A percentile compares a stretch with the other conserved stretches of the same genome.
Conservation (phyloP, 768 basidiomycete species). For the Tricholoma sp. region DNA sequence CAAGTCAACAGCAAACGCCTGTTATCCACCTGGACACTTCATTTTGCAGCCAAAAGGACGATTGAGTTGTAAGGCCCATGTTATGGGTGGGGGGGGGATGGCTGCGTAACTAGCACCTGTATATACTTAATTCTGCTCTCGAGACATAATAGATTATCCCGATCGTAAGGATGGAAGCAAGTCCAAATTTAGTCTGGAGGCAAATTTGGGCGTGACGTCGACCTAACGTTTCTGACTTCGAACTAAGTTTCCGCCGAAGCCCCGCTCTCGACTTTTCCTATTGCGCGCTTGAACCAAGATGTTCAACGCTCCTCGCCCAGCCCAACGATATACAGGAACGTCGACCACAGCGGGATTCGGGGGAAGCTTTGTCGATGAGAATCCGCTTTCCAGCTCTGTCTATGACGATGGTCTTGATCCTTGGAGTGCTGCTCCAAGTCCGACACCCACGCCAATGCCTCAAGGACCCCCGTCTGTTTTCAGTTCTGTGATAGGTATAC, state of each 20-base stretch:
- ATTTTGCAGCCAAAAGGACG: constrained; percentile 75
- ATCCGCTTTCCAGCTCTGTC: constrained; percentile 66
- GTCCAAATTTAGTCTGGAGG: background rate
- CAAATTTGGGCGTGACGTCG: background rate
- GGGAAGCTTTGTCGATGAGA: constrained; percentile 70
- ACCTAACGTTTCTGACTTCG: background rate
- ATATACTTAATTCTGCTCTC: constrained; percentile 10
- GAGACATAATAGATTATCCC: background rate
- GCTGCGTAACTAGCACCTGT: constrained; percentile 7
- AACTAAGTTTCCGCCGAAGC: background rate
- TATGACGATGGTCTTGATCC: constrained; percentile 81
- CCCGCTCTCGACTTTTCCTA: background rate
- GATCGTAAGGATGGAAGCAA: background rate
- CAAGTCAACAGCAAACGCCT: constrained; percentile 80
- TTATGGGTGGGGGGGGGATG: background rate
- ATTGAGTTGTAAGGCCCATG: constrained; percentile 27
- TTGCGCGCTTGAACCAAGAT: constrained; percentile 32
- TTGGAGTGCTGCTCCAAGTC: constrained; percentile 73
- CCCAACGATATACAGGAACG: constrained; percentile 57
- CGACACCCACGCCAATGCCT: constrained; percentile 58
- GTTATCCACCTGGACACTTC: constrained; percentile 88
- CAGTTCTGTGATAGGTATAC: constrained; percentile 64
- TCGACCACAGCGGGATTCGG: constrained; percentile 53
- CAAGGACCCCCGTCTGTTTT: constrained; percentile 48
- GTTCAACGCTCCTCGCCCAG: constrained; percentile 82